These are phyloP conservation scores for Aspergillus ochraceus DNA, from an alignment of 2,329 filamentous ascomycete species.

Conservation along the genomic window DNA sequence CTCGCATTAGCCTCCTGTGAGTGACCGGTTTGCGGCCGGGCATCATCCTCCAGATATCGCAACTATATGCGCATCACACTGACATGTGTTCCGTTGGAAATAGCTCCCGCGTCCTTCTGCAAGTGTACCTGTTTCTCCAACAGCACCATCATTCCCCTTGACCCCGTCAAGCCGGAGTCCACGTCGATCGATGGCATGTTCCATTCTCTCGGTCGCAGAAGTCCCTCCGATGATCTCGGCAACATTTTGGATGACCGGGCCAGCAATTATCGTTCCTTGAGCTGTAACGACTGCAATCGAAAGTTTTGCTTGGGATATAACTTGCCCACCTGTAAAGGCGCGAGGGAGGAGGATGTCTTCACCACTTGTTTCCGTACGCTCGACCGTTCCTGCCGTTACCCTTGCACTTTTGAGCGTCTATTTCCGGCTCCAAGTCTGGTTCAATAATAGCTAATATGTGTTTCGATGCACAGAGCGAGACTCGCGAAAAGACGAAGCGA, in stretches of 20 bases:
- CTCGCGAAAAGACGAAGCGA: constrained; percentile 65
- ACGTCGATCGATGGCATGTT: constrained; percentile 22
- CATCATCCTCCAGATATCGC: background rate
- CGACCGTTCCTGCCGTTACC: background rate
- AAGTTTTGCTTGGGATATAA: constrained; percentile 66
- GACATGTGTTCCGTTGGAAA: background rate
- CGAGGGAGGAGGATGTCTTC: constrained; percentile 63
- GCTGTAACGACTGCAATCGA: constrained; percentile 67
- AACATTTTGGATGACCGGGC: constrained; percentile 25
- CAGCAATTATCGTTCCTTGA: constrained; percentile 45
- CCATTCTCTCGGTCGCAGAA: constrained; percentile 20
- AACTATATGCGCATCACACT: background rate
- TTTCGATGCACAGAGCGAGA: constrained; percentile 55
- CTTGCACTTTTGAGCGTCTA: background rate
- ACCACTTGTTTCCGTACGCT: constrained; percentile 64
- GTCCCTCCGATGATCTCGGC: constrained; percentile 15
- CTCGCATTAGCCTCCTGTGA: constrained; percentile 37
- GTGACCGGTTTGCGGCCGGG: constrained; percentile 15
- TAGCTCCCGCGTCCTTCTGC: constrained; percentile 62
- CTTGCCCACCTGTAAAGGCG: constrained; percentile 61
- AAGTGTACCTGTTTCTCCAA: constrained; percentile 71
- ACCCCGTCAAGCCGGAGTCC: constrained; percentile 38
- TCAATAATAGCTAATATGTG: background rate
- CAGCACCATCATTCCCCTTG: constrained; percentile 66
- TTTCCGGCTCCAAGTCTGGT: background rate